Base-by-base conservation (phyloP, 1,284 basidiomycete species). In the Tilletia walkeri region DNA sequence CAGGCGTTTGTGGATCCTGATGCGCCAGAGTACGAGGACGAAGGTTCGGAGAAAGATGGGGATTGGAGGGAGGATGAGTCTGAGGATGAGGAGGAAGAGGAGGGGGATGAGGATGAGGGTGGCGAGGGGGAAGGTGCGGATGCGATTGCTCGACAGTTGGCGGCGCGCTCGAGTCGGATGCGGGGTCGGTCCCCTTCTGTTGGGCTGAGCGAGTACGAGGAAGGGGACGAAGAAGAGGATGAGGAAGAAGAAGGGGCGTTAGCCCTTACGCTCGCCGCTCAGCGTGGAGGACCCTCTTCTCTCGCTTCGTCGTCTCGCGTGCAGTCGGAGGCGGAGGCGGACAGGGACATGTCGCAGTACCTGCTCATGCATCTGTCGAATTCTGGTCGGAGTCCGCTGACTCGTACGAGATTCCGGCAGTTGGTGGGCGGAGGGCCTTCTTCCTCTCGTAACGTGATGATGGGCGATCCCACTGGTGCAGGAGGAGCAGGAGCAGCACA, bases 41-140 rank as follows among this genome's bases (percentile, higher is more conserved):
- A 49, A 34, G 20, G 24, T 6, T 41, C 36, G 24, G 47, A 39
- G 7, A 39, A 59, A n/a, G 41, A 67, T 5, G 67, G 12, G 0
- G 75, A 72, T 20, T 66, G 66, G 39, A 70, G 74, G 24, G 56
- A 69, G 4, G 71, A 70, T 1, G 75, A 73, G 38, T 69, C 66
- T 14, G 73, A 72, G 48, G 71, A 70, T 34, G 56, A 70, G 36
- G 61, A 72, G 45, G 34, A 4, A 34, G 56, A 61, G 18, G 24
- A 24, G 34, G 56, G 34, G 7, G 65, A 69, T 12, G 70, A 70
- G 7, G 70, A 67, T n/a, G 53, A 56, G 16, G 56, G 6, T 45
- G 41, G 6, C 1, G 41, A 14, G 3, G 41, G 41, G 41, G 6
- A 67, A 48, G 56, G 67, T 59, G 10, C 59, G 9, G 38, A 67